Evolutionary conservation across 192 early-diverging fungal genomes (phyloP).

Genomic region (Kickxella alabastrina): DNA sequence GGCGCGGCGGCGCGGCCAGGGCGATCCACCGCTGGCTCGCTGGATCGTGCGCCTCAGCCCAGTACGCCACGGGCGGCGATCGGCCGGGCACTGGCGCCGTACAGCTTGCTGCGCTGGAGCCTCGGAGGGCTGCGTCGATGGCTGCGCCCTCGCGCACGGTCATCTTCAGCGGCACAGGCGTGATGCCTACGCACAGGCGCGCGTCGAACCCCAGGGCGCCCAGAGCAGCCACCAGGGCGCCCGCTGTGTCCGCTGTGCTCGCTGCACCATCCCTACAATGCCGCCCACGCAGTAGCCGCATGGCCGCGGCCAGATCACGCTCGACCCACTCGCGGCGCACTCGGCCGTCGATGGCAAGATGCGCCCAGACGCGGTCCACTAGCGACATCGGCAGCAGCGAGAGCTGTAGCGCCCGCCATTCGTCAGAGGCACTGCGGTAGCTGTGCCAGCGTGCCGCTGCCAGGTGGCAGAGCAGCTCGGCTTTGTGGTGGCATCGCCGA

Average conservation of each 20-base stretch:
- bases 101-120: neutral
- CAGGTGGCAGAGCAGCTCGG: conserved; percentile 23
- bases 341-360: conserved; percentile 18
- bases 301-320: conserved; percentile 34
- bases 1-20: neutral
- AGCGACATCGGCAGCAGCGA: conserved; percentile 21
- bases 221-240: conserved; percentile 28
- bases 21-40: conserved; percentile 56
- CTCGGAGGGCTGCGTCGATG: conserved; percentile 8
- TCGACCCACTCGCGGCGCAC: conserved; percentile 42
- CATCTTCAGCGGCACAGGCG: conserved; percentile 26
- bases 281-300: too few relatives aligned
- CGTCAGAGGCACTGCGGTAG: conserved; percentile 7
- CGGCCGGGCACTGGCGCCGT: neutral
- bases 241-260: too few relatives aligned
- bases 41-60: conserved; percentile 62
- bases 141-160: conserved; percentile 29
- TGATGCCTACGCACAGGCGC: conserved; percentile 32
- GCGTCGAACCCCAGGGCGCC: conserved; percentile 29
- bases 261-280: too few relatives aligned
- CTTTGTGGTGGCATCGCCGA: conserved; percentile 39
- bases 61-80: conserved; percentile 57
- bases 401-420: conserved; percentile 10
- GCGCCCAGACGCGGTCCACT: conserved; percentile 18
- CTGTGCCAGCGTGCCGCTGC: conserved; percentile 14